A percentile compares a stretch with the other conserved stretches of the same genome.
These are phyloP conservation scores for Pythium dissimile DNA, from an alignment of 352 stramenopile genomes.

Conservation along the genomic window DNA sequence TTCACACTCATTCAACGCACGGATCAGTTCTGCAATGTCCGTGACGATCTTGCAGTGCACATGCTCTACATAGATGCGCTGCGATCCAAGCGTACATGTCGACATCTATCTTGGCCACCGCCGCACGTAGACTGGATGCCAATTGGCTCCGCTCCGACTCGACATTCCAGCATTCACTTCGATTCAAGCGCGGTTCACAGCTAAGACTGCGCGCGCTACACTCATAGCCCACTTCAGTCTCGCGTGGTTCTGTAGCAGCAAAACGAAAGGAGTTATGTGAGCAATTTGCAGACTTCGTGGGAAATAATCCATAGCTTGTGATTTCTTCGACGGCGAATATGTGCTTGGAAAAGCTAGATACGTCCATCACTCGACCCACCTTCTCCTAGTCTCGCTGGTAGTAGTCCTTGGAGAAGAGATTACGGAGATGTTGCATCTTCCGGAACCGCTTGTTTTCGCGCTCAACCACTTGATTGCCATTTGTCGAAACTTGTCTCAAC, in stretches of 20 bases:
- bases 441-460: slow-evolving; percentile 56
- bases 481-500: too few relatives aligned
- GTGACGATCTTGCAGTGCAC: slow-evolving; percentile 35
- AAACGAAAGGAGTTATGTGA: too few relatives aligned
- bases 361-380: slow-evolving; percentile 20
- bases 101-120: slow-evolving; percentile 32
- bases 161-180: slow-evolving; percentile 43
- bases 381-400: slow-evolving; percentile 53
- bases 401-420: slow-evolving; percentile 53
- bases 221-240: slow-evolving; percentile 33
- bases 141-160: slow-evolving; percentile 32
- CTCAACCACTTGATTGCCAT: too few relatives aligned
- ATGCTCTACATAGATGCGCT: slow-evolving; percentile 40
- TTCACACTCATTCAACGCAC: slow-evolving; percentile 47
- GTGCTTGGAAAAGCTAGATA: background rate
- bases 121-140: slow-evolving; percentile 25
- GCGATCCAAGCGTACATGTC: slow-evolving; percentile 41
- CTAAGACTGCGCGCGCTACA: slow-evolving; percentile 42
- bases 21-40: slow-evolving; percentile 55
- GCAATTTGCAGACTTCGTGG: too few relatives aligned
- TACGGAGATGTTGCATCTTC: slow-evolving; percentile 48
- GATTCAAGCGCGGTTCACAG: slow-evolving; percentile 50
- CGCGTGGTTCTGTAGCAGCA: slow-evolving; percentile 23
- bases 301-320: too few relatives aligned
- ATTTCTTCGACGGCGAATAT: slow-evolving; percentile 10